A percentile compares a stretch with the other conserved stretches of the same genome.
Conservation (phyloP, 208 protist species). For the Leishmania arabica region DNA sequence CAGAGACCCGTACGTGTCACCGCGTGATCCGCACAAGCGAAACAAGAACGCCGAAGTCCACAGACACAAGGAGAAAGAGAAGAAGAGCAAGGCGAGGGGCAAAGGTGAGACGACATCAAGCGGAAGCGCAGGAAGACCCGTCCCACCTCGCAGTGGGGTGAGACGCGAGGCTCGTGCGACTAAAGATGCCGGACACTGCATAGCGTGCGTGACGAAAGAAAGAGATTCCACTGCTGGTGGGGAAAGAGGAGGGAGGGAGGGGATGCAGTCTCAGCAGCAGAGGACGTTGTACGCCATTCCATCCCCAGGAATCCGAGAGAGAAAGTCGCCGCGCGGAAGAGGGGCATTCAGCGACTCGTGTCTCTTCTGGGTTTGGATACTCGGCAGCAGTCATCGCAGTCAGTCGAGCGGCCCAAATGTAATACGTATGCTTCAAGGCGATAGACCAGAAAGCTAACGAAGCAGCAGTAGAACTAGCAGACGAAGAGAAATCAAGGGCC, state of each 20-base stretch:
- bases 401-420: not conserved
- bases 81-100: not conserved
- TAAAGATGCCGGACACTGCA: not conserved
- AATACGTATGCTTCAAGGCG: not conserved
- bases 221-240: not conserved
- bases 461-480: not conserved
- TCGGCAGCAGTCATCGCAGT: not conserved
- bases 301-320: not conserved
- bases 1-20: not conserved
- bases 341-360: not conserved
- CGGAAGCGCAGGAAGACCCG: not conserved
- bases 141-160: not conserved
- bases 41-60: not conserved
- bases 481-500: not conserved
- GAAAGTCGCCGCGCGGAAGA: not conserved
- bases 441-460: not conserved
- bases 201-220: not conserved
- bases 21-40: not conserved
- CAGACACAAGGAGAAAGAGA: not conserved
- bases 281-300: not conserved
- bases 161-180: not conserved
- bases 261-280: not conserved
- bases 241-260: not conserved
- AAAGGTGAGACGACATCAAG: not conserved
- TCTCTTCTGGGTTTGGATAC: not conserved